Base-by-base conservation (phyloP, 2,329 filamentous ascomycete genomes). In the Stachybotrys chlorohalonatus region DNA sequence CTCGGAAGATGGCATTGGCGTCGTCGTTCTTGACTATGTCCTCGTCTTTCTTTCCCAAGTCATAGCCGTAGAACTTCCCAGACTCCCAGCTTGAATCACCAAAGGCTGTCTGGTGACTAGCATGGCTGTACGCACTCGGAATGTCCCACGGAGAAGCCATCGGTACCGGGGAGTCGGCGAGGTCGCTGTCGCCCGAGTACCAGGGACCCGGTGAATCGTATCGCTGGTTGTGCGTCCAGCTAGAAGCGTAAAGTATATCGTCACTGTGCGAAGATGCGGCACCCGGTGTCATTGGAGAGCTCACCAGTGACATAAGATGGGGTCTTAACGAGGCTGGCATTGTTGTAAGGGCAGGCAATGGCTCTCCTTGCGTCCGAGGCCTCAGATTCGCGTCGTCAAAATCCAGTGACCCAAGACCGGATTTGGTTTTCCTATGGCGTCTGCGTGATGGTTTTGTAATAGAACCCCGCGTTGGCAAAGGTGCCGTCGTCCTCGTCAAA, bases 21-120 rank as follows among this genome's bases (percentile, higher is more conserved):
- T 93, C 89, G 63, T 90, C 82, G 61, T 92, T 92, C 52, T 78
- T 81, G 31, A 83, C 82, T 1, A 88, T 72, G 62, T 93, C 89
- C 17, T 82, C 71, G 68, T 93, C 89, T 9, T 79, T 78, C 57
- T 83, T 75, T 1, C 89, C 89, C 54, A 82, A 76, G 63, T 93
- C 89, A 56, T 87, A 80, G 6, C 89, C 89, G 65, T 88, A 90
- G 48, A 77, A 81, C 7, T 70, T 77, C 42, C 70, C 69, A 59
- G 74, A 64, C 56, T 72, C 59, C 31, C 36, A 52, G 17, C 32
- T 13, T 16, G 46, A n/a, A n/a, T 8, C 31, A 24, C 50, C 50
- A n/a, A 52, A 30, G 36, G n/a, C 45, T 15, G 17, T 6, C 13
- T 45, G 32, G 36, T 42, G 31, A 16, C 45, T 8, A 16, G 50